Evolutionary conservation across 2,329 filamentous ascomycete species (phyloP), one percentile per base, ranked within the genome.

Genomic region (Epichloe typhina): DNA sequence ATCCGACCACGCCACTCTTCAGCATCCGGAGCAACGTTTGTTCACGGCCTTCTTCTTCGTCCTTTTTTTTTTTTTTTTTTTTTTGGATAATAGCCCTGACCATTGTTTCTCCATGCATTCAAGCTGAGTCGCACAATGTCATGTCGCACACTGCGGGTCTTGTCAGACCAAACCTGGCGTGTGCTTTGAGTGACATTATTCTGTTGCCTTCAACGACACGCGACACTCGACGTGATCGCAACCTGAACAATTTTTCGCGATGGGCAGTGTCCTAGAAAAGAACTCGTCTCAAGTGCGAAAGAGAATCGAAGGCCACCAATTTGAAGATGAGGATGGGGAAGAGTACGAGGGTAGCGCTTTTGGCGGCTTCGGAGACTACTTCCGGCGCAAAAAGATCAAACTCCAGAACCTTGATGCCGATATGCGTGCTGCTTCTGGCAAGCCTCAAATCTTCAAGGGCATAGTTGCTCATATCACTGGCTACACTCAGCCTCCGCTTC

Each of bases 361-460:
- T 66, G 88, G 88, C 26, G 91, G 90, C 8, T 94, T 97, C 61
- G 69, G 75, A 23, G 91, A 97, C 62, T 98, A 97, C 66, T 94
- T 96, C 64, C 79, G 90, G 47, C 83, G 90, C 51, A 98, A 98
- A 73, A 96, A 95, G 74, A 82, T 95, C 66, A 98, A 98, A 64
- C 76, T 98, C 3, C 93, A 97, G 66, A 98, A 98, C 61, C 78
- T 93, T 33, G 93, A 98, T 67, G 83, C 82, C 8, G 80, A 95
- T 50, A 73, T 95, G 43, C 83, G 91, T 52, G 77, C 84, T 35
- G 72, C 79, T 4, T 67, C 71, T 0, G 82, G 84, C 57, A 88
- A 86, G 56, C 88, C 89, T 9, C 81, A 80, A 54, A 88, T 98
- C 49, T 98, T 98, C 73, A 88, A 84, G 58, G 89, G 88, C 0